phyloP scores from a whole-genome alignment of 345 rosid genomes.

The Balakata baccata region DNA sequence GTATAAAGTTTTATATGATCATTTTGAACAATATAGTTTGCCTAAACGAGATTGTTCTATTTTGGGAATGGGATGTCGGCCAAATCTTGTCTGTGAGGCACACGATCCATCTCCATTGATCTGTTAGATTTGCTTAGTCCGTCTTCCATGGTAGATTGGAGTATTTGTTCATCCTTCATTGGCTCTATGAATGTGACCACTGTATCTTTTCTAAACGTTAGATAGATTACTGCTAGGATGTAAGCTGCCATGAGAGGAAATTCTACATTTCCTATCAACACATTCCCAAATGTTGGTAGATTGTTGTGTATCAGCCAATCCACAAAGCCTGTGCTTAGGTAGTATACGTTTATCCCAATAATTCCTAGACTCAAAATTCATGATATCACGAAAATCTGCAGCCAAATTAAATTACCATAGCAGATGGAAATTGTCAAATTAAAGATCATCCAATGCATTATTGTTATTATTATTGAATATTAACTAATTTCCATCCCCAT shows the following conservation, averaged over 20 bases:
- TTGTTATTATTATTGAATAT: too few relatives aligned
- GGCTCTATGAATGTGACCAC: conserved; percentile 42
- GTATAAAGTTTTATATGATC: too few relatives aligned
- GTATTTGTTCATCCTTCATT: conserved; percentile 14
- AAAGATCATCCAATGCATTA: too few relatives aligned
- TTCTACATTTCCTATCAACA: conserved; percentile 46
- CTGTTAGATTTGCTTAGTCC: conserved; percentile 13
- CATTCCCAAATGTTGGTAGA: conserved; percentile 42
- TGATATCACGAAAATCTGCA: conserved; percentile 54
- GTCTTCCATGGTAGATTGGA: conserved; percentile 25
- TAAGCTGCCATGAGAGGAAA: conserved; percentile 58
- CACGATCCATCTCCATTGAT: neutral
- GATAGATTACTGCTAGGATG: conserved; percentile 42
- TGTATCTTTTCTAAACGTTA: conserved; percentile 46
- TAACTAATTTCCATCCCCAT: too few relatives aligned
- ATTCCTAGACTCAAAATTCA: conserved; percentile 56
- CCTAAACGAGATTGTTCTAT: conserved; percentile 2
- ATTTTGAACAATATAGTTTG: too few relatives aligned
- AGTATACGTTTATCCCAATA: conserved; percentile 59
- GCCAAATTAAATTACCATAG: neutral
- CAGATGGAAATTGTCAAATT: too few relatives aligned
- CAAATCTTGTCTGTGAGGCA: conserved; percentile 51
- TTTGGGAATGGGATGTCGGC: conserved; percentile 43
- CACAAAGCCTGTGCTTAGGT: conserved; percentile 49
- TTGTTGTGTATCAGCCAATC: conserved; percentile 45